A percentile compares a stretch with the other conserved stretches of the same genome.
Conservation (phyloP, 2,329 filamentous ascomycete genomes). For the Kalmusia sp. region DNA sequence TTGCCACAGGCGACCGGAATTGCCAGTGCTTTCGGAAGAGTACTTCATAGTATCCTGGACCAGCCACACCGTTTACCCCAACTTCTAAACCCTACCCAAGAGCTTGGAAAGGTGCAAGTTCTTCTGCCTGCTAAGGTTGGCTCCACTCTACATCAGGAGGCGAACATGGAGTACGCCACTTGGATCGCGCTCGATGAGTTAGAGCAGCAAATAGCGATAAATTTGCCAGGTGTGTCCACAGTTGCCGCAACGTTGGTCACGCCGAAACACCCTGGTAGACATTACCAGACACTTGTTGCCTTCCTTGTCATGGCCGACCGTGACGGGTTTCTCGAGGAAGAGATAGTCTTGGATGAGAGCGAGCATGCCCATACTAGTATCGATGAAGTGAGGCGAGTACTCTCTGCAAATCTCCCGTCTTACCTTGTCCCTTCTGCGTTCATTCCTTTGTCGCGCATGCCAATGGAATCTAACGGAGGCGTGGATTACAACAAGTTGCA, state of each 20-base stretch:
- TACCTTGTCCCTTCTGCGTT: not conserved
- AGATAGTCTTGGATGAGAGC: not conserved
- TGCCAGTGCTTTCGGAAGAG: constrained; percentile 3
- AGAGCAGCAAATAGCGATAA: not conserved
- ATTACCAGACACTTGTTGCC: not conserved
- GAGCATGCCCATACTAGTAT: not conserved
- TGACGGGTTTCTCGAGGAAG: not conserved
- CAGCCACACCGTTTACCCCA: not conserved
- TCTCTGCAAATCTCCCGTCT: not conserved
- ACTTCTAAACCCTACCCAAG: not conserved
- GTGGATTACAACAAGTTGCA: not conserved
- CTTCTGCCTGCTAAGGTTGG: not conserved
- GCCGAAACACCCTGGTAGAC: not conserved
- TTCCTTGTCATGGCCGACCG: not conserved
- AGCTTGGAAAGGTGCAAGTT: not conserved
- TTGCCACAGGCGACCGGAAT: not conserved
- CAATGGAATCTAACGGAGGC: not conserved
- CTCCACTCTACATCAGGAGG: not conserved
- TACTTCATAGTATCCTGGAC: not conserved
- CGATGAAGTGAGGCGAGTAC: not conserved
- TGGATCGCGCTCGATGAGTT: not conserved
- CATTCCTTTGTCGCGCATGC: constrained; percentile 1
- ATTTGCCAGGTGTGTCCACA: not conserved
- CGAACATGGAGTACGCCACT: not conserved
- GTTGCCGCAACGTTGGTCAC: not conserved